These are phyloP conservation scores for Xylaria bambusicola DNA, from an alignment of 495 filamentous ascomycete genomes.

Conservation along the genomic window DNA sequence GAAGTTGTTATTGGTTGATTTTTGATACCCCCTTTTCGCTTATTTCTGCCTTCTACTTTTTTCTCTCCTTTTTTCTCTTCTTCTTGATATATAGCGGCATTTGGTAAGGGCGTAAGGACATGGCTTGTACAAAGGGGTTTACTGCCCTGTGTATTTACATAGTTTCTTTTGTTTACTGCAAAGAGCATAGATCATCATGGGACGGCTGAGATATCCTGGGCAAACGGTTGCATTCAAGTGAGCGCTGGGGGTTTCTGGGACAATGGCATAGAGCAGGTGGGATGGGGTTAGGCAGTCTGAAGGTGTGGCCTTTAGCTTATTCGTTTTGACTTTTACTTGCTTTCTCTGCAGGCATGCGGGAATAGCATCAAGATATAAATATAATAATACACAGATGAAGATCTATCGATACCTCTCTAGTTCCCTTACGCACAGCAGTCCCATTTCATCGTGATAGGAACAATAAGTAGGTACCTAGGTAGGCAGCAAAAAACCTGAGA, in stretches of 20 bases:
- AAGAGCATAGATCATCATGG: slow-evolving; percentile 10
- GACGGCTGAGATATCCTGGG: slow-evolving; percentile 7
- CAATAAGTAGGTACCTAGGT: no score
- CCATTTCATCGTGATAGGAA: no score
- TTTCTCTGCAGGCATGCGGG: background rate
- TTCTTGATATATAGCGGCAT: background rate
- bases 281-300: background rate
- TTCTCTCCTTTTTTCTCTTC: background rate
- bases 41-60: slow-evolving; percentile 6
- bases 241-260: slow-evolving; percentile 13
- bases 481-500: no score
- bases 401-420: no score
- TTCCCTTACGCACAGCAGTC: no score
- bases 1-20: slow-evolving; percentile 46
- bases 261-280: slow-evolving; percentile 5
- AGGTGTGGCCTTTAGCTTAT: no score
- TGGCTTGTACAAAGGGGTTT: background rate
- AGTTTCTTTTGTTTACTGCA: background rate
- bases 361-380: background rate
- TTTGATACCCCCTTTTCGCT: slow-evolving; percentile 27
- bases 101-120: background rate
- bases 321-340: no score
- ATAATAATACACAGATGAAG: background rate
- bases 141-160: background rate
- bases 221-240: slow-evolving; percentile 16